Evolutionary conservation across 352 stramenopile species (phyloP).

Genomic region (Pythium volutum): DNA sequence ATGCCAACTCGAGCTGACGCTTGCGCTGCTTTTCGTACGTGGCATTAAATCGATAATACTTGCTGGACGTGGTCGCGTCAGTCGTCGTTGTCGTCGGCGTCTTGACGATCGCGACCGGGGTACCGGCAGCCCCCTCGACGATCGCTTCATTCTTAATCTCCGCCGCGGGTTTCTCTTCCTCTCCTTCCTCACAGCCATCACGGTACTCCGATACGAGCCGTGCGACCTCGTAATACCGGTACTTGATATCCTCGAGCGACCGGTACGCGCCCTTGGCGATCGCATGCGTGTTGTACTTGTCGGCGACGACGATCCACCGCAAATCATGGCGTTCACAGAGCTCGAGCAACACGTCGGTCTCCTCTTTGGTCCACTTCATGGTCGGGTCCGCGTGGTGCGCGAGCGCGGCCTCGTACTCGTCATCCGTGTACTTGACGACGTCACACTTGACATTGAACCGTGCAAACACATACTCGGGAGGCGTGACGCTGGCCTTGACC

Average conservation of each 20-base stretch:
- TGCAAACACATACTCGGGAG: slow-evolving; percentile 64
- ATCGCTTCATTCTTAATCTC: slow-evolving; percentile 4
- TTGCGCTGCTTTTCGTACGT: slow-evolving; percentile 74
- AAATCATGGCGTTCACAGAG: slow-evolving; percentile 57
- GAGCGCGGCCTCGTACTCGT: slow-evolving; percentile 50
- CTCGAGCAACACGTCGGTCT: slow-evolving; percentile 54
- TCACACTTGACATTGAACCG: slow-evolving; percentile 64
- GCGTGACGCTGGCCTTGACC: slow-evolving; percentile 54
- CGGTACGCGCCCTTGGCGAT: slow-evolving; percentile 32
- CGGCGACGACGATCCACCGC: slow-evolving; percentile 60
- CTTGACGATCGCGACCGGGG: not conserved
- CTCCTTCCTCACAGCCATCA: slow-evolving; percentile 18
- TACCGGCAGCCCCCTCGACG: not conserved
- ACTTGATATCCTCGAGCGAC: slow-evolving; percentile 70
- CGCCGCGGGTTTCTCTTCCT: not conserved
- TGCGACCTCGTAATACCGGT: slow-evolving; percentile 63
- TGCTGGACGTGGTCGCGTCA: slow-evolving; percentile 18
- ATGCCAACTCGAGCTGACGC: slow-evolving; percentile 55
- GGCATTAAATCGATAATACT: slow-evolving; percentile 57
- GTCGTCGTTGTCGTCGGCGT: not conserved
- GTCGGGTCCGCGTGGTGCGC: slow-evolving; percentile 37
- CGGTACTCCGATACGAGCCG: slow-evolving; percentile 41
- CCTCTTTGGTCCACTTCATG: slow-evolving; percentile 63
- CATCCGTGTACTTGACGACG: slow-evolving; percentile 42
- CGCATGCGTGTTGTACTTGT: slow-evolving; percentile 51